Conservation (phyloP, 495 filamentous ascomycete species). For the Halenospora varia region DNA sequence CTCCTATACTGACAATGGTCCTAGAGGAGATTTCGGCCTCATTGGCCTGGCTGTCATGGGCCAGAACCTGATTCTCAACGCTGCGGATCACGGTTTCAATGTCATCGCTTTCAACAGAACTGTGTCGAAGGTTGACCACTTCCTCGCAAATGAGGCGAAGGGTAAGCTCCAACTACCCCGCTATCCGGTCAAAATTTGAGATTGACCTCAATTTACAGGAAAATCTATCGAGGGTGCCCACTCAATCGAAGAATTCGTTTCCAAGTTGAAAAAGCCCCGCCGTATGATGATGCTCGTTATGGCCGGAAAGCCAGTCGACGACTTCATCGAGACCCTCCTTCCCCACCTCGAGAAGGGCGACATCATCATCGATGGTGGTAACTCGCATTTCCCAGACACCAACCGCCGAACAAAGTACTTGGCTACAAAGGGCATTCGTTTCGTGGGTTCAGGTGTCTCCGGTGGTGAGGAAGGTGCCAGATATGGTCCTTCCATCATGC, state of each 20-base stretch:
- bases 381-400: constrained; percentile 98
- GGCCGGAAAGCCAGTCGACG: constrained; percentile 95
- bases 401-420: constrained; percentile 93
- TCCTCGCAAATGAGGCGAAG: constrained; percentile 92
- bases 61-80: constrained; percentile 98
- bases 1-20: constrained; percentile 23
- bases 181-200: constrained; percentile 18
- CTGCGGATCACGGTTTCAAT: constrained; percentile 93
- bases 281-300: constrained; percentile 97
- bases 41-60: constrained; percentile 99
- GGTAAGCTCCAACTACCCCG: constrained; percentile 41
- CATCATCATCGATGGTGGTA: constrained; percentile 99
- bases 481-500: constrained; percentile 96
- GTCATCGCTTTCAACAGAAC: constrained; percentile 98
- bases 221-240: constrained; percentile 91
- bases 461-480: constrained; percentile 99
- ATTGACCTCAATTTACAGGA: constrained; percentile 41
- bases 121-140: constrained; percentile 92
- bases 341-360: constrained; percentile 87
- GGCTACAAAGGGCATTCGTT: constrained; percentile 80
- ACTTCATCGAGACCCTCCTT: constrained; percentile 95
- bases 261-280: constrained; percentile 94
- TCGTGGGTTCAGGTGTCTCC: constrained; percentile 96
- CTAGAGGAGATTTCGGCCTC: constrained; percentile 88
- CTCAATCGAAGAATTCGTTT: constrained; percentile 87